phyloP scores from a whole-genome alignment of 768 basidiomycete genomes.

The Galerina sulciceps region DNA sequence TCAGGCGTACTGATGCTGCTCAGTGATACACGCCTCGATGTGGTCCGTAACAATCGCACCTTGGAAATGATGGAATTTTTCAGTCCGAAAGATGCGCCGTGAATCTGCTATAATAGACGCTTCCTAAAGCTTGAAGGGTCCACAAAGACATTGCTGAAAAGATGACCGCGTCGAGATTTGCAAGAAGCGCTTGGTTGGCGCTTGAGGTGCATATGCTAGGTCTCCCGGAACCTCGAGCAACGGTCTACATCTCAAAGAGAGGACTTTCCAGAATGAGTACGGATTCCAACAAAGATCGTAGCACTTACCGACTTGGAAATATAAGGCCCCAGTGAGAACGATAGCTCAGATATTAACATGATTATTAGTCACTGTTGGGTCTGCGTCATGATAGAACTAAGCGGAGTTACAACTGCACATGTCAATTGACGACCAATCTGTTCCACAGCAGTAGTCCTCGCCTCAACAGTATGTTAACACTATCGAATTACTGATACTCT shows the following conservation, averaged over 20 bases:
- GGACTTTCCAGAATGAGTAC: neutral
- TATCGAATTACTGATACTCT: too few relatives aligned
- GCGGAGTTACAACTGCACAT: too few relatives aligned
- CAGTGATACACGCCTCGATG: slow-evolving; percentile 18
- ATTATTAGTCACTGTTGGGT: too few relatives aligned
- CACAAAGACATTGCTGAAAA: slow-evolving; percentile 22
- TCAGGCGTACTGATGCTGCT: slow-evolving; percentile 5
- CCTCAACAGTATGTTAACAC: too few relatives aligned
- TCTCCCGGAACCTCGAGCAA: neutral
- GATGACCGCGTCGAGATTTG: slow-evolving; percentile 30
- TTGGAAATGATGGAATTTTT: slow-evolving; percentile 6
- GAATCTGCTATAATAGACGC: slow-evolving; percentile 29
- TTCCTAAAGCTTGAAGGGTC: slow-evolving; percentile 21
- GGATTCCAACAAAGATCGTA: neutral
- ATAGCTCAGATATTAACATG: too few relatives aligned
- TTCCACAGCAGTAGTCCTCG: neutral
- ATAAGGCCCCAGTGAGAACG: too few relatives aligned
- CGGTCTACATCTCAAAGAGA: neutral
- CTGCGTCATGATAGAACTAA: too few relatives aligned
- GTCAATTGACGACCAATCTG: too few relatives aligned
- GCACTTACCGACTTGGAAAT: too few relatives aligned
- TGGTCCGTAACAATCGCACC: slow-evolving; percentile 31
- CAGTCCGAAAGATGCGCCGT: slow-evolving; percentile 21
- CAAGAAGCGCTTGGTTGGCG: slow-evolving; percentile 24
- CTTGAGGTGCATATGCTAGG: neutral